These are phyloP conservation scores for Tulasnella calospora DNA, from an alignment of 768 basidiomycete genomes.

Conservation along the genomic window DNA sequence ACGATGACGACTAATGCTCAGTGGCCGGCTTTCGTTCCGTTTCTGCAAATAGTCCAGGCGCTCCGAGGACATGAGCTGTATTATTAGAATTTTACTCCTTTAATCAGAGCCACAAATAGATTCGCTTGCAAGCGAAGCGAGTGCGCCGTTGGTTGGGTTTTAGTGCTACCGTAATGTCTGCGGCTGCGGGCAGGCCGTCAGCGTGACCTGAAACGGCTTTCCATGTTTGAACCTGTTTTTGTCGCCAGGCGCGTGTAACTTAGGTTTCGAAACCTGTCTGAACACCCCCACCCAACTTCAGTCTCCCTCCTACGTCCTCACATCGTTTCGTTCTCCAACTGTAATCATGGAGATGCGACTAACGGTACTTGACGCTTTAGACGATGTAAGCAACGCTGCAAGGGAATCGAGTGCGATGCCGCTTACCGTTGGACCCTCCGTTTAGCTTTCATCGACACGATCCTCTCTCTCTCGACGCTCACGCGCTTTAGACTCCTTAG, in stretches of 20 bases:
- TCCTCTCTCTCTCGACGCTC: conserved; percentile 50
- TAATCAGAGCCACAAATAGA: not conserved
- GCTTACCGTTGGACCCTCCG: conserved; percentile 27
- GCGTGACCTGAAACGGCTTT: not conserved
- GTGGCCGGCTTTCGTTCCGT: not conserved
- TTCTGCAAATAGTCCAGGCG: not conserved
- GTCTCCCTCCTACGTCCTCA: not conserved
- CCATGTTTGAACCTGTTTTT: not conserved
- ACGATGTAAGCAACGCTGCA: conserved; percentile 51
- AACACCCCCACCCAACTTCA: conserved; percentile 10
- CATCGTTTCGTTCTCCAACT: not conserved
- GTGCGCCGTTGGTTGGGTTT: not conserved
- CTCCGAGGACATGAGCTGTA: not conserved
- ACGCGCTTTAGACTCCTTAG: conserved; percentile 51
- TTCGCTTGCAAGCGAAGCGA: not conserved
- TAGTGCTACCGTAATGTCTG: not conserved
- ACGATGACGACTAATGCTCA: conserved; percentile 47
- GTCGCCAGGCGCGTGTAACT: conserved; percentile 2
- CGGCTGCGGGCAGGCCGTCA: conserved; percentile 4
- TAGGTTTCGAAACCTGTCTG: conserved; percentile 3
- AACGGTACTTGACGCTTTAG: conserved; percentile 49
- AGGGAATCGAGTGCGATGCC: not conserved
- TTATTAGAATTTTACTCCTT: not conserved
- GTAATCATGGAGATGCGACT: conserved; percentile 21
- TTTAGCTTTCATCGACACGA: conserved; percentile 59